Conservation (phyloP, 2,329 filamentous ascomycete species). For the Ascochyta koolunga region DNA sequence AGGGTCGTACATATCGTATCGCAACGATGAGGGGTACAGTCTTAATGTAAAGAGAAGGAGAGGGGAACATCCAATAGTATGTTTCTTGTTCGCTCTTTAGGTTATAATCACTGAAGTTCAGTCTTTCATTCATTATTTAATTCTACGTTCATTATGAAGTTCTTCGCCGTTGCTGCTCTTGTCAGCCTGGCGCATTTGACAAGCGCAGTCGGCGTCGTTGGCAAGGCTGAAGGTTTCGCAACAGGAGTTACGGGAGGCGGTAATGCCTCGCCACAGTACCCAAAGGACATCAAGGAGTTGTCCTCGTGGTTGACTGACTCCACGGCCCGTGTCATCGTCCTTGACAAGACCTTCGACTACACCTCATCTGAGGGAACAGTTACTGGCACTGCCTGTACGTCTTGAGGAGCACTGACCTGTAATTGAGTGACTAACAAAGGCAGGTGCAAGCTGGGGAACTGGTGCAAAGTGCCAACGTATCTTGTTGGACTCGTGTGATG, state of each 20-base stretch:
- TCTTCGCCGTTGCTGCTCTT: slow-evolving; percentile 9
- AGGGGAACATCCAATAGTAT: neutral
- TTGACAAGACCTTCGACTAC: slow-evolving; percentile 38
- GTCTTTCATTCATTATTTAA: neutral
- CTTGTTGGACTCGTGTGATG: slow-evolving; percentile 26
- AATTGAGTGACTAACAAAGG: neutral
- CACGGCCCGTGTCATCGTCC: slow-evolving; percentile 44
- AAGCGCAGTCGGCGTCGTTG: slow-evolving; percentile 14
- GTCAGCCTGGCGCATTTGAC: slow-evolving; percentile 14
- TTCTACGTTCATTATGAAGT: slow-evolving; percentile 7
- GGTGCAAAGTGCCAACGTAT: slow-evolving; percentile 20
- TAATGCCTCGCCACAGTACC: slow-evolving; percentile 16
- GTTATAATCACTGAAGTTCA: neutral
- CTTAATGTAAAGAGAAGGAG: neutral
- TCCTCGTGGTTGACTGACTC: slow-evolving; percentile 32
- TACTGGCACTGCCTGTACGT: slow-evolving; percentile 19
- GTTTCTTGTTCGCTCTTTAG: neutral
- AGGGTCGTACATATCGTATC: neutral
- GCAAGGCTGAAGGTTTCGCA: slow-evolving; percentile 17
- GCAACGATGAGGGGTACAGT: neutral
- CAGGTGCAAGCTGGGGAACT: slow-evolving; percentile 22
- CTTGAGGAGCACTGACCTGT: neutral
- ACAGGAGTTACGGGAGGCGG: slow-evolving; percentile 19
- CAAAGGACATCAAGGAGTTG: slow-evolving; percentile 19
- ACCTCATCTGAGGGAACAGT: slow-evolving; percentile 28